Conservation (phyloP, 1,284 basidiomycete species). For the Cryptococcus sp. region DNA sequence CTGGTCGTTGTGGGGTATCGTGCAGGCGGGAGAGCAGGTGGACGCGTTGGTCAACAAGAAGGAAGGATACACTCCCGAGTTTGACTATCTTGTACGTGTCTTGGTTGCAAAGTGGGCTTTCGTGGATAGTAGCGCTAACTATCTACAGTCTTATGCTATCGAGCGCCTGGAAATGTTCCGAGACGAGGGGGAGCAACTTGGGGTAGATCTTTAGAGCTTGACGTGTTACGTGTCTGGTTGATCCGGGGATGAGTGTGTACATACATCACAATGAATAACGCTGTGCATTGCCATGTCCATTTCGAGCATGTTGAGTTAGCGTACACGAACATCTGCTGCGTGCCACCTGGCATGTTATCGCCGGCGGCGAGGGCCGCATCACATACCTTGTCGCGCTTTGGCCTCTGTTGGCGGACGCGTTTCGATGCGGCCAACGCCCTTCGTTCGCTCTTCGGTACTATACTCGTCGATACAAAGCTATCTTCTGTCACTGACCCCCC, state of each 20-base stretch:
- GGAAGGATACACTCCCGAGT: slow-evolving; percentile 37
- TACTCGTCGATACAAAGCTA: too few species aligned
- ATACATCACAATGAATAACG: background rate
- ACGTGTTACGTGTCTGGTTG: too few species aligned
- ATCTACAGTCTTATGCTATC: slow-evolving; percentile 42
- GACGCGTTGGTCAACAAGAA: slow-evolving; percentile 54
- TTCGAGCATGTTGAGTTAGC: too few species aligned
- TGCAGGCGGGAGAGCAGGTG: slow-evolving; percentile 79
- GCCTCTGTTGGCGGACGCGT: too few species aligned
- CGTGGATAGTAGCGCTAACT: background rate
- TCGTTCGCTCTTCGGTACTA: too few species aligned
- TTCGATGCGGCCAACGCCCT: too few species aligned
- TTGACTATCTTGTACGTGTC: slow-evolving; percentile 48
- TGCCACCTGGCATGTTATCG: too few species aligned
- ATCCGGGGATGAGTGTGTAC: background rate
- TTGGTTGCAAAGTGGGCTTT: background rate
- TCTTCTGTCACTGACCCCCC: background rate
- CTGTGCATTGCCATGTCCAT: too few species aligned
- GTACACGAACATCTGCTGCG: too few species aligned
- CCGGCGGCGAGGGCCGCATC: too few species aligned
- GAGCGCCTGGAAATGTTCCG: slow-evolving; percentile 50
- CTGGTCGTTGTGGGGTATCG: slow-evolving; percentile 89
- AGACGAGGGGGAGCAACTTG: slow-evolving; percentile 38
- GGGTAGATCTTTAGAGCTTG: slow-evolving; percentile 20
- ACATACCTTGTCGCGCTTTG: too few species aligned